Conservation (phyloP, 139 green algal species). For the Micractinium conductrix region DNA sequence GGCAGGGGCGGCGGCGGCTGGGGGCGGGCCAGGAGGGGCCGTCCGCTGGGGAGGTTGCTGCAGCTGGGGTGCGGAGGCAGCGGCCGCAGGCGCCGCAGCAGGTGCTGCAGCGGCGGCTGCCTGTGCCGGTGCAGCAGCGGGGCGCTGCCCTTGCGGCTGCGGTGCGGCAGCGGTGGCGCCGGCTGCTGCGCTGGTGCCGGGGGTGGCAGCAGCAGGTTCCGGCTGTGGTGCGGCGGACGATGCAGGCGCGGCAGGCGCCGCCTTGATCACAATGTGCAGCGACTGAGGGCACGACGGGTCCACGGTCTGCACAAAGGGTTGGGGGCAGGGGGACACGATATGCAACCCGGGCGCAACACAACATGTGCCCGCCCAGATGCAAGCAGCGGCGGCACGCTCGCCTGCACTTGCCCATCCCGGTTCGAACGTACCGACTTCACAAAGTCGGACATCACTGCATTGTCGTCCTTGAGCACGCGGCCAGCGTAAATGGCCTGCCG, state of each 20-base stretch:
- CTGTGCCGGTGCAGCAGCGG: background rate
- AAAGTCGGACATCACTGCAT: conserved; percentile 29
- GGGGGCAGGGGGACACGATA: too few relatives aligned
- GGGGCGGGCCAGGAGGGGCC: too few relatives aligned
- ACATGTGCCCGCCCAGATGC: too few relatives aligned
- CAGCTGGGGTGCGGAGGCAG: too few relatives aligned
- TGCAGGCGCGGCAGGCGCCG: background rate
- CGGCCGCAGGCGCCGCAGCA: background rate
- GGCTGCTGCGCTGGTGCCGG: background rate
- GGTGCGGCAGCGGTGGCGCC: background rate
- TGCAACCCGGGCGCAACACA: too few relatives aligned
- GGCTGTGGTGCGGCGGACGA: background rate
- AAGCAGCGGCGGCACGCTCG: too few relatives aligned
- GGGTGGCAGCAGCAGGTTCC: background rate
- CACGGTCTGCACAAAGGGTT: conserved; percentile 34
- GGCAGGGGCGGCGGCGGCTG: too few relatives aligned
- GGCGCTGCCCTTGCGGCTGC: background rate
- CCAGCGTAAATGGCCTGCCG: conserved; percentile 73
- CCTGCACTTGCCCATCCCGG: too few relatives aligned
- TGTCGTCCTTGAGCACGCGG: conserved; percentile 66
- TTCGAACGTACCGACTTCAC: conserved; percentile 39
- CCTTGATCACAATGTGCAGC: conserved; percentile 73
- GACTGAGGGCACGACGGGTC: conserved; percentile 42
- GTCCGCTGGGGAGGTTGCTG: too few relatives aligned
- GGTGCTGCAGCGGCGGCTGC: background rate